A percentile compares a stretch with the other conserved stretches of the same genome.
These are phyloP conservation scores for Thermomucor indicae-seudaticae DNA, from an alignment of 371 early-diverging fungal genomes.

Conservation along the genomic window DNA sequence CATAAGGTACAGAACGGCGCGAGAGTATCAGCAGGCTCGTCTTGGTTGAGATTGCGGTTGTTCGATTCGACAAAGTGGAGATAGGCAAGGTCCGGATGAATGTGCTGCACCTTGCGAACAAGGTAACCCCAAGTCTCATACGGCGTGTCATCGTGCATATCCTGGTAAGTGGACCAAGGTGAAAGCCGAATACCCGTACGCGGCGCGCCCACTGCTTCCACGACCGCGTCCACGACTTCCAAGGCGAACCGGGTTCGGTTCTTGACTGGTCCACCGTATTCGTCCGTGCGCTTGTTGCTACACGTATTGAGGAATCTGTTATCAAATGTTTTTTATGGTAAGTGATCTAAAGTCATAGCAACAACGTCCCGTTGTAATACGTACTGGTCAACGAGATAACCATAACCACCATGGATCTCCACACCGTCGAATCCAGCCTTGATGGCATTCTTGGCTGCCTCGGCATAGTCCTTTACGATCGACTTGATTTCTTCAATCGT, in stretches of 20 bases:
- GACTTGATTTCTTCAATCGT: conserved; percentile 32
- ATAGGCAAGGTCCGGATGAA: conserved; percentile 14
- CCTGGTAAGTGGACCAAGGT: conserved; percentile 14
- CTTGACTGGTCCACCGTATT: conserved; percentile 51
- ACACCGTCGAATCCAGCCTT: conserved; percentile 59
- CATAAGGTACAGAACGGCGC: conserved; percentile 18
- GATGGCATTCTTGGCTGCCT: conserved; percentile 34
- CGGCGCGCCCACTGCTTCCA: conserved; percentile 5
- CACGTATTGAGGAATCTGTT: conserved; percentile 26
- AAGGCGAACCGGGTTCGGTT: conserved; percentile 48
- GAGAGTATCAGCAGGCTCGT: neutral
- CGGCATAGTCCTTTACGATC: conserved; percentile 29
- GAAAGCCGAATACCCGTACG: conserved; percentile 11
- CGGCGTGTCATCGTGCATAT: conserved; percentile 14
- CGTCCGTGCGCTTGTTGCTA: conserved; percentile 55
- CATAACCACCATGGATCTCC: conserved; percentile 64
- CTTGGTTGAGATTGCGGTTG: neutral
- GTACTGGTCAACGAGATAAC: conserved; percentile 50
- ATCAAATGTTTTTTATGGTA: no score
- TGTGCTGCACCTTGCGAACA: conserved; percentile 7
- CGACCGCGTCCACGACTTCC: conserved; percentile 40
- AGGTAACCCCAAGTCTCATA: conserved; percentile 16
- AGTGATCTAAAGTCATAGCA: no score
- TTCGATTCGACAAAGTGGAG: conserved; percentile 14
- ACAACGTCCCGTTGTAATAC: no score